Conservation (phyloP, 176 grass and related monocot genomes). For the Lolium rigidum region DNA sequence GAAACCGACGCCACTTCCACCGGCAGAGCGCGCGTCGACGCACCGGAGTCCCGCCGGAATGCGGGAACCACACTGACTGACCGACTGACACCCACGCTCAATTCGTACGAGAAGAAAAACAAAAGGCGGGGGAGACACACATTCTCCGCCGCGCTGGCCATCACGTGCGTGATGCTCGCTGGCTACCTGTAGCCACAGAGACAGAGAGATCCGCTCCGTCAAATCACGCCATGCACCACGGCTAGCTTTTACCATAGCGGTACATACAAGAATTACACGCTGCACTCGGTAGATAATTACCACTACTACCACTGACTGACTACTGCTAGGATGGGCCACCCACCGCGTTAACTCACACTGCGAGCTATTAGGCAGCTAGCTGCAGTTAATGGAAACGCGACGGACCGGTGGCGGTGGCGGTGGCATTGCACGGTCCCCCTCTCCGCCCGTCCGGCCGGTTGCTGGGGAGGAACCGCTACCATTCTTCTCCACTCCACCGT, state of each 20-base stretch:
- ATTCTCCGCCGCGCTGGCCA: slow-evolving; percentile 43
- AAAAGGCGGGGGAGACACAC: slow-evolving; percentile 7
- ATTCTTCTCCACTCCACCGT: not conserved
- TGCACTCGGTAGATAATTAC: not conserved
- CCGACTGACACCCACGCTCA: too few relatives aligned
- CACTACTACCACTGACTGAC: not conserved
- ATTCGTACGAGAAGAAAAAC: not conserved
- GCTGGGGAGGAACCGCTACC: slow-evolving; percentile 28
- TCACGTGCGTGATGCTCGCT: not conserved
- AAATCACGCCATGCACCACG: slow-evolving; percentile 16
- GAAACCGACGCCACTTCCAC: too few relatives aligned
- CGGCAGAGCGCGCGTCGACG: too few relatives aligned
- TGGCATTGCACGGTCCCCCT: slow-evolving; percentile 5
- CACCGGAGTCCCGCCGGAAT: too few relatives aligned
- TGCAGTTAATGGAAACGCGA: slow-evolving; percentile 20
- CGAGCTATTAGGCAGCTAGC: not conserved
- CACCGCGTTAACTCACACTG: not conserved
- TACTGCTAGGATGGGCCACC: not conserved
- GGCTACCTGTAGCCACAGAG: not conserved
- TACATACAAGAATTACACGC: slow-evolving; percentile 42
- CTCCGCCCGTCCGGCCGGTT: slow-evolving; percentile 40
- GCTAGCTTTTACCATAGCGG: not conserved
- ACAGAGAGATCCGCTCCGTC: not conserved
- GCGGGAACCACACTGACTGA: too few relatives aligned
- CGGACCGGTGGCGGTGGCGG: not conserved